Base-by-base conservation (phyloP, 23 red algal species). In the Gracilaria vermiculophylla region DNA sequence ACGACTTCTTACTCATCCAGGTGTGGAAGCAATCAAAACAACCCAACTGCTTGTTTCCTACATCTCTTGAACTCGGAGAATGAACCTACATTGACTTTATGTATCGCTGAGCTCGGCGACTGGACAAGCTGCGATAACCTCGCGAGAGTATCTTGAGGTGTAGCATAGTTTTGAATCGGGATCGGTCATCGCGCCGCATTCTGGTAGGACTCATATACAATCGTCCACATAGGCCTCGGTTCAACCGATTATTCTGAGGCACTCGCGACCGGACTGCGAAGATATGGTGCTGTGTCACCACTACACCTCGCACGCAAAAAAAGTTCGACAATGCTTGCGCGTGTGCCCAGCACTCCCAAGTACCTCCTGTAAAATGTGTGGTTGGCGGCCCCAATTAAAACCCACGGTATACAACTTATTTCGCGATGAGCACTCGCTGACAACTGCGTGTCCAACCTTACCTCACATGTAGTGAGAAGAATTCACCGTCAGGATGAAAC, bases 401-500 rank as follows among this genome's bases (percentile, higher is more conserved):
- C 67, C 3, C 67, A 17, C 39, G 2, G 37, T 28, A 44, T 73
- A 36, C 21, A 73, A 45, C 67, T 47, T 17, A 13, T 40, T 45
- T 24, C 20, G 42, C 33, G 21, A 73, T 9, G 39, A 17, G 47
- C 67, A 73, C 67, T 73, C 67, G 67, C 67, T 73, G 36, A n/a
- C 44, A 73, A 17, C 21, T 28, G 67, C 67, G 20, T 45, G 67
- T 73, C 67, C 67, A 73, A 73, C 67, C 67, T 73, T 73, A 73
- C 67, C 67, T 73, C 67, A 73, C 67, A 73, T 14, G 67, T 73
- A 73, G 20, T 23, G 32, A 7, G 39, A 33, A 73, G 67, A 73
- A 73, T 73, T 73, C 67, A 73, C 67, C 67, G 67, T 48, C 36
- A 42, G n/a, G 28, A 32, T 24, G 67, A 23, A 73, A 73, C 67